Conservation (phyloP, 202 grass and related monocot genomes). For the Musa balbisiana region DNA sequence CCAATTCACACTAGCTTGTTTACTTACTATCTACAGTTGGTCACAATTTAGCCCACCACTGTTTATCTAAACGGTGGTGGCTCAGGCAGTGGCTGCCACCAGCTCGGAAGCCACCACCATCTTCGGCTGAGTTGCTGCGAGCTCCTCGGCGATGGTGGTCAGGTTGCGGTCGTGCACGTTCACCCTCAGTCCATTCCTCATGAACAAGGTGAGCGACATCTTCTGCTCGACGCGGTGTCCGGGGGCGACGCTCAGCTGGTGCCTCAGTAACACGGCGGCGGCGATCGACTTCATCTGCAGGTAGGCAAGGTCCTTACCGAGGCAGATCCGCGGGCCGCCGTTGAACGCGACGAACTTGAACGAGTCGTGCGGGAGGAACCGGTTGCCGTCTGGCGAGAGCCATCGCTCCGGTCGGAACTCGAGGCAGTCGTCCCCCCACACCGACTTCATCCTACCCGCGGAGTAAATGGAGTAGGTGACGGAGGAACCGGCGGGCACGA, state of each 20-base stretch:
- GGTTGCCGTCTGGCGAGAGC: constrained; percentile 58
- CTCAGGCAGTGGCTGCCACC: background rate
- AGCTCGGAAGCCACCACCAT: background rate
- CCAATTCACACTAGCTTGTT: background rate
- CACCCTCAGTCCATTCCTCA: constrained; percentile 85
- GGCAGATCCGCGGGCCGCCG: constrained; percentile 81
- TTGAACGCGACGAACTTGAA: constrained; percentile 93
- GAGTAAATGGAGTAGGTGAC: constrained; percentile 95
- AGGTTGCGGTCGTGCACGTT: constrained; percentile 55
- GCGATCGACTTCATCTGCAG: constrained; percentile 97
- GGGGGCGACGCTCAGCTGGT: constrained; percentile 51
- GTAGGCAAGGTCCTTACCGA: constrained; percentile 93
- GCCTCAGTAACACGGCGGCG: constrained; percentile 66
- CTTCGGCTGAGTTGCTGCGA: constrained; percentile 2
- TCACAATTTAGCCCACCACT: background rate
- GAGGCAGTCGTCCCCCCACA: constrained; percentile 88
- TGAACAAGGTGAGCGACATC: constrained; percentile 96
- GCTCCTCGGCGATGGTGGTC: constrained; percentile 18
- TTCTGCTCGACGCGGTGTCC: constrained; percentile 90
- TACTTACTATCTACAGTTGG: background rate
- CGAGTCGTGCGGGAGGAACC: constrained; percentile 62
- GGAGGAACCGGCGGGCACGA: constrained; percentile 75
- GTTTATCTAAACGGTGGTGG: no score
- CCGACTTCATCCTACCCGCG: constrained; percentile 67
- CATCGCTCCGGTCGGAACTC: constrained; percentile 85